Base-by-base conservation (phyloP, 805 yeast species). In the Yamadazyma nakazawae region DNA sequence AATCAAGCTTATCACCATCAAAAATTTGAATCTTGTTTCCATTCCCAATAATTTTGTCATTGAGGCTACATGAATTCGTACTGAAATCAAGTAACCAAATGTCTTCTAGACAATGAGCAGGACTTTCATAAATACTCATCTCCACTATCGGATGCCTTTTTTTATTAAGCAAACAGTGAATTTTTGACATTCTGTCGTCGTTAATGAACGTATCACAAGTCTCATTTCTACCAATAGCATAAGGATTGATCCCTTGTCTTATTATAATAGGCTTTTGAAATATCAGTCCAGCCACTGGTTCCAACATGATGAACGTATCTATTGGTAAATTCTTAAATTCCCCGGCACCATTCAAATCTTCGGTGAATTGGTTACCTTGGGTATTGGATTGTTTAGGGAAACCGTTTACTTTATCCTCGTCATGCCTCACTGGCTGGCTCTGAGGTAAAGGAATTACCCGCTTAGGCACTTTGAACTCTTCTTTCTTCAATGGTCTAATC, bases 61-160 rank as follows among this genome's bases (percentile, higher is more conserved):
- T 87, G 7, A 91, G 76, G 55, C 72, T 79, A 59, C 96, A 86
- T 2, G 88, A 84, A 62, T 90, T 91, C 0, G 95, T 80, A 46
- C 94, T 85, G 51, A 73, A 78, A 54, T 90, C 96, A 40, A 87
- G 65, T 26, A 91, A 67, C 95, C 96, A 89, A 13, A 87, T 72
- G 58, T 83, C 90, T 47, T 83, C 87, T 7, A 82, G 65, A 48
- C 84, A 84, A 64, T 80, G 84, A 0, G 89, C 90, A 0, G 91
- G 89, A 9, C 85, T 79, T 54, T 83, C 88, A 58, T 70, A 79
- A 3, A 83, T 74, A 6, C 67, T 61, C 28, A 81, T 72, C 26
- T 72, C 68, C 8, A 57, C 54, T 3, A 80, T 76, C 0, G 82
- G 82, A 58, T 84, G 88, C 48, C 89, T 71, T 49, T 81, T 77